Conservation (phyloP, 1,284 basidiomycete species). For the Mycosarcoma mackinlayi region DNA sequence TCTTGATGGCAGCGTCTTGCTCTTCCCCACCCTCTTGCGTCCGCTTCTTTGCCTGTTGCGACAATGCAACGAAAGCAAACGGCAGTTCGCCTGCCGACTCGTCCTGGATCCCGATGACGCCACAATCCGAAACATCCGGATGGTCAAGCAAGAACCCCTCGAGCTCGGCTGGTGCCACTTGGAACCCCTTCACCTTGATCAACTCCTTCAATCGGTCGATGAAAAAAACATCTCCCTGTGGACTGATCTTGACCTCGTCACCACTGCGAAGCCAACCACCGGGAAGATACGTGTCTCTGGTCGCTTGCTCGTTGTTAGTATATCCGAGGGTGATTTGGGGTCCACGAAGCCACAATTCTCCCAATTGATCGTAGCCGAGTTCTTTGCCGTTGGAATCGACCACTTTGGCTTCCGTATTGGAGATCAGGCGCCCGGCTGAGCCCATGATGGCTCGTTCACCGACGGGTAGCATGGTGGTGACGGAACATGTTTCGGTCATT, state of each 20-base stretch:
- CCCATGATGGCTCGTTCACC: slow-evolving; percentile 63
- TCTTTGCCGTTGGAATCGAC: slow-evolving; percentile 57
- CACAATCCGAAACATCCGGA: slow-evolving; percentile 76
- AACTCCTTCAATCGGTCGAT: slow-evolving; percentile 66
- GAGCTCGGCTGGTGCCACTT: slow-evolving; percentile 71
- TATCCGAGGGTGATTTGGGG: slow-evolving; percentile 63
- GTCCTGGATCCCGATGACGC: slow-evolving; percentile 80
- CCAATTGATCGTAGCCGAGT: slow-evolving; percentile 66
- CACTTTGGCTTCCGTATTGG: slow-evolving; percentile 59
- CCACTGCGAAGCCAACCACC: slow-evolving; percentile 60
- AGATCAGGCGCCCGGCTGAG: slow-evolving; percentile 57
- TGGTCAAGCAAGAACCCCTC: slow-evolving; percentile 81
- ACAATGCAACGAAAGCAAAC: slow-evolving; percentile 77
- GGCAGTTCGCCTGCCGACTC: slow-evolving; percentile 83
- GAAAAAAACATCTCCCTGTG: slow-evolving; percentile 63
- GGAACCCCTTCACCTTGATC: slow-evolving; percentile 68
- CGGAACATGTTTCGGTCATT: slow-evolving; percentile 62
- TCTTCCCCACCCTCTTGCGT: slow-evolving; percentile 70
- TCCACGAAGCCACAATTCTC: slow-evolving; percentile 66
- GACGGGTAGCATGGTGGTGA: slow-evolving; percentile 66
- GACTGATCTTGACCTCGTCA: slow-evolving; percentile 69
- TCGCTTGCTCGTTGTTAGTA: slow-evolving; percentile 61
- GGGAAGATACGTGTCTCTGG: slow-evolving; percentile 57
- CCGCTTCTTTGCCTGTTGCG: slow-evolving; percentile 70
- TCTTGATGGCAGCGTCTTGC: slow-evolving; percentile 32